Base-by-base conservation (phyloP, 306 rosid genomes). In the Pterocarpus macrocarpus region DNA sequence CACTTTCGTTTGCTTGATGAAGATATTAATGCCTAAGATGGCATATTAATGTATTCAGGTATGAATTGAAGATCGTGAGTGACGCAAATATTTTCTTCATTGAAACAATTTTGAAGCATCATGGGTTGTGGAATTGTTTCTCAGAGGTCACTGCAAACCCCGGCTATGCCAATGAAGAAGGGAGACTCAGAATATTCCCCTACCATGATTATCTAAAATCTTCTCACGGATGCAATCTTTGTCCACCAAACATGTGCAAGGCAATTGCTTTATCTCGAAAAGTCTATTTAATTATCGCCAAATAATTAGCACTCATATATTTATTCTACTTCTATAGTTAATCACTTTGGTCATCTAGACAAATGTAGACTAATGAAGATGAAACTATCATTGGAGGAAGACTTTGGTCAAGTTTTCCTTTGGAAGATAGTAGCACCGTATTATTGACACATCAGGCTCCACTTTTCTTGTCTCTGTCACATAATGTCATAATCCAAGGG, bases 171-270 rank as follows among this genome's bases (percentile, higher is more conserved):
- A 83, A 82, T 77, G 94, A 75, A 76, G 85, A 86, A 65, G 88
- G 89, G 68, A 90, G 89, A 65, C 89, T 88, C 41, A 82, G 77
- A 65, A 85, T 92, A 69, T 82, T 43, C n/a, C 94, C 92, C 8
- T 92, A 58, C 86, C 89, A 87, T 86, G 94, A 92, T 88, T 90
- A 87, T 77, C 66, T 7, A 5, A 47, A 83, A 34, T 82, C 92
- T 64, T 84, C 92, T 57, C 97, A 92, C 71, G 90, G 88, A 70
- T 88, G 94, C 84, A 78, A 33, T 43, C 80, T 88, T 17, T 92
- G 94, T 81, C 94, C 94, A 80, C 89, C 92, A 76, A 92, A 90
- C 68, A 92, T 87, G 94, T 92, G 97, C 97, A 90, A 92, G 92
- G 97, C 73, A 79, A 74, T 61, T 56, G 1, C 74, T 4, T 64